Conservation (phyloP, 495 filamentous ascomycete genomes). For the Tuber melanosporum region DNA sequence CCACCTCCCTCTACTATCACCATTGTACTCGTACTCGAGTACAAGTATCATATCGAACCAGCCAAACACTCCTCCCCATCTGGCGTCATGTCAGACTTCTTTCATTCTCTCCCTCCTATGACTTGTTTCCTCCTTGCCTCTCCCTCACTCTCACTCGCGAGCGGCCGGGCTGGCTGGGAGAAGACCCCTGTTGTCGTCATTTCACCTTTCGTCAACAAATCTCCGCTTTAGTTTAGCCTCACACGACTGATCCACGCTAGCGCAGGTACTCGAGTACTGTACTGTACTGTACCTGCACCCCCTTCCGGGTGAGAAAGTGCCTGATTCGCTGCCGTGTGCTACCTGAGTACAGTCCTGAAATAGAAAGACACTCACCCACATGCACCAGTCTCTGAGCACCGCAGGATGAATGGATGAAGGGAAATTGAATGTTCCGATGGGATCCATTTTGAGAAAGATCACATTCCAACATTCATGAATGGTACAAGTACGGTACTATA, state of each 20-base stretch:
- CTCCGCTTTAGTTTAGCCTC: conserved; percentile 25
- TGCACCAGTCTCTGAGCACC: neutral
- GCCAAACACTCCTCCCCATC: neutral
- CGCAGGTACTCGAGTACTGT: conserved; percentile 21
- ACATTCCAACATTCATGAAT: neutral
- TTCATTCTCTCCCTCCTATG: neutral
- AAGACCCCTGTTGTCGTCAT: neutral
- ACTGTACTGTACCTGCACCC: neutral
- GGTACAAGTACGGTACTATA: neutral
- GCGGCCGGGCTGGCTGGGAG: neutral
- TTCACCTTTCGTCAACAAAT: conserved; percentile 21
- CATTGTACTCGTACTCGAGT: neutral
- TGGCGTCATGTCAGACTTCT: neutral
- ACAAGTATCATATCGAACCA: no score
- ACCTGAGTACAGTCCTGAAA: neutral
- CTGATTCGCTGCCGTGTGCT: neutral
- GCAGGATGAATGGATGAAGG: neutral
- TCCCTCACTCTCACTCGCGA: neutral
- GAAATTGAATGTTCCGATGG: neutral
- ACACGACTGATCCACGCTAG: conserved; percentile 18
- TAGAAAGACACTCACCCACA: neutral
- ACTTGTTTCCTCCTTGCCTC: neutral
- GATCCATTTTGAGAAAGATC: neutral
- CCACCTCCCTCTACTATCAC: neutral
- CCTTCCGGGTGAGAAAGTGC: neutral